phyloP scores from a whole-genome alignment of 1,284 basidiomycete genomes.

The Ceratobasidium sp. region DNA sequence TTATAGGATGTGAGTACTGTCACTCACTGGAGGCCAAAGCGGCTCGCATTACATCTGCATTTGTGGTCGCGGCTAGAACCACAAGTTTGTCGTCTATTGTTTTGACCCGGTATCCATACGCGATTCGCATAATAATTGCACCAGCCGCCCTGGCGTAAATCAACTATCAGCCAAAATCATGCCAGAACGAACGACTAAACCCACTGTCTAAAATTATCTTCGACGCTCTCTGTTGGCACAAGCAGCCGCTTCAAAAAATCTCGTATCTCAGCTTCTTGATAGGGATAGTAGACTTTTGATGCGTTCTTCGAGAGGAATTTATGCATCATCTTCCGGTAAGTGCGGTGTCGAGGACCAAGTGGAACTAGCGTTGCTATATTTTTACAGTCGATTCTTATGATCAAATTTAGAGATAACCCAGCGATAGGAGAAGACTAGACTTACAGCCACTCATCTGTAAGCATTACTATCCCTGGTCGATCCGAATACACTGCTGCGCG shows the following conservation, averaged over 20 bases:
- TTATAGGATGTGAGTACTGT: too few relatives aligned
- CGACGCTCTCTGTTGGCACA: slow-evolving; percentile 37
- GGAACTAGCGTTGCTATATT: slow-evolving; percentile 33
- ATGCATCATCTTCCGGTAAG: slow-evolving; percentile 61
- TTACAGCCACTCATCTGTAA: slow-evolving; percentile 49
- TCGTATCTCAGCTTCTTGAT: slow-evolving; percentile 46
- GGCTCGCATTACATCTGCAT: slow-evolving; percentile 57
- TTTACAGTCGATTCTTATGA: slow-evolving; percentile 35
- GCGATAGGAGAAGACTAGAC: background rate
- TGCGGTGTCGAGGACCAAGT: slow-evolving; percentile 58
- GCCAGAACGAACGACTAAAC: background rate
- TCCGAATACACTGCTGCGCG: slow-evolving; percentile 64
- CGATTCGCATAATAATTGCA: slow-evolving; percentile 41
- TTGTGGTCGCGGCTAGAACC: slow-evolving; percentile 11
- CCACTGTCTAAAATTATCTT: slow-evolving; percentile 45
- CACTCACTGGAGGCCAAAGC: slow-evolving; percentile 52
- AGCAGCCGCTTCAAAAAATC: slow-evolving; percentile 45
- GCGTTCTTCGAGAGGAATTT: slow-evolving; percentile 60
- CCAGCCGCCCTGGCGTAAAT: slow-evolving; percentile 5
- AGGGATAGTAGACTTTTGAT: slow-evolving; percentile 53
- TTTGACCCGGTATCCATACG: slow-evolving; percentile 56
- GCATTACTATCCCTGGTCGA: slow-evolving; percentile 53
- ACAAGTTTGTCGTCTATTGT: slow-evolving; percentile 21
- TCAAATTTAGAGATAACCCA: too few relatives aligned
- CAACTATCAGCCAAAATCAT: background rate